Evolutionary conservation across 108 stramenopile species (phyloP), one percentile per base, ranked within the genome.

Genomic region (Bacterosira constricta): DNA sequence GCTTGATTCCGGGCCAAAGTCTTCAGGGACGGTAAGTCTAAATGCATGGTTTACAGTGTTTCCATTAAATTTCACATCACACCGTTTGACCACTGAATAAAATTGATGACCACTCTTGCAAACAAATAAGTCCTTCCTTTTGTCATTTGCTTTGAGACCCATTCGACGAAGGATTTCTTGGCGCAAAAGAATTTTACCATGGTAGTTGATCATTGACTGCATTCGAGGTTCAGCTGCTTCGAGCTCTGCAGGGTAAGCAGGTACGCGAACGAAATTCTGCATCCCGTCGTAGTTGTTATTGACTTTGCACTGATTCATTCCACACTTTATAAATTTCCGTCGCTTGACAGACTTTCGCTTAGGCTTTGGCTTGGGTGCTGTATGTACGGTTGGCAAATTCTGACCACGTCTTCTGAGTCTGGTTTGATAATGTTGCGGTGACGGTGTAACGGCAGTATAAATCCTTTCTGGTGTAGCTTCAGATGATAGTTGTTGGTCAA

Each of bases 61-160:
- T 10, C 25, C 51, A 25, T 53, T 53, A 32, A 35, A 45, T 3
- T 42, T 59, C 23, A 45, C 38, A 2, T 46, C 12, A 13, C 44
- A 10, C 10, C 17, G 59, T 11, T 69, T 30, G 1, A 31, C 32
- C 31, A 54, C 21, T 3, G 42, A 15, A 5, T 46, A 1, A 59
- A 69, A 58, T n/a, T 59, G 30, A 26, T 69, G 69, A n/a, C n/a
- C n/a, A 32, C 7, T 59, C 12, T 45, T 30, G 31, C 69, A 69
- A 1, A 69, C 18, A 10, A 30, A 59, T 34, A 59, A n/a, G n/a
- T n/a, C n/a, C 2, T 45, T 1, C 38, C 8, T 2, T 4, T 5
- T 42, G 3, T 41, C 11, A 3, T 68, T 25, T 37, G 17, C 29
- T 29, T 39, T 25, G 36, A 44, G 1, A 8, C 12, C 17, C 56